phyloP scores from a whole-genome alignment of 768 basidiomycete species.

The Panus rudis region DNA sequence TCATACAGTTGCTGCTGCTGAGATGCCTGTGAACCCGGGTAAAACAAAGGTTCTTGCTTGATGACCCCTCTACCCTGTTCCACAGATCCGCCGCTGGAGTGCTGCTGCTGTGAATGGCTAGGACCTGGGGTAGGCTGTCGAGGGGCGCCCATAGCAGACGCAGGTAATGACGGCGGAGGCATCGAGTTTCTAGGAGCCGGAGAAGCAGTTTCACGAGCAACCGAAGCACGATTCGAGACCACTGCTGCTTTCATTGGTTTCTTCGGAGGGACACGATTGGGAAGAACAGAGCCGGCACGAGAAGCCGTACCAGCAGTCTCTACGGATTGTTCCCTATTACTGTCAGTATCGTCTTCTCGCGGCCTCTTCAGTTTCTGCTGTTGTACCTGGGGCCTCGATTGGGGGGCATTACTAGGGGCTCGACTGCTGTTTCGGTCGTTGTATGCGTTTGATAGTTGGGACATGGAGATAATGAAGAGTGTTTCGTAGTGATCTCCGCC shows the following conservation, averaged over 20 bases:
- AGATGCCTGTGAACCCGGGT: constrained; percentile 16
- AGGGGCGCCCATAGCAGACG: constrained; percentile 23
- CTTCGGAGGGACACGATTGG: constrained; percentile 33
- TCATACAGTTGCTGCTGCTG: constrained; percentile 2
- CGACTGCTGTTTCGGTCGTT: no score
- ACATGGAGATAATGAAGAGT: constrained; percentile 77
- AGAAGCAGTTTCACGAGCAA: constrained; percentile 11
- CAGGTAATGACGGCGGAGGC: constrained; percentile 33
- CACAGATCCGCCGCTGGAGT: no score
- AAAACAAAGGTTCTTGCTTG: no score
- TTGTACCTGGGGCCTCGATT: constrained; percentile 1
- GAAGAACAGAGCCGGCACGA: constrained; percentile 1
- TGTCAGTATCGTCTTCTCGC: constrained; percentile 19
- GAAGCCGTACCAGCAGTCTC: constrained; percentile 25
- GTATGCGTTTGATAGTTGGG: constrained; percentile 15
- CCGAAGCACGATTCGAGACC: constrained; percentile 19
- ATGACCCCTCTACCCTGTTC: no score
- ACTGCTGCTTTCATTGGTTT: constrained; percentile 51
- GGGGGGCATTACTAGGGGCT: neutral
- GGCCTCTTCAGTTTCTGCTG: constrained; percentile 36
- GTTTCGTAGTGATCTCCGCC: constrained; percentile 50
- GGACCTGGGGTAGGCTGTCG: constrained; percentile 10
- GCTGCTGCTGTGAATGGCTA: neutral
- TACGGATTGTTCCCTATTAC: constrained; percentile 3
- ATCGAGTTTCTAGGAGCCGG: constrained; percentile 6